phyloP scores from a whole-genome alignment of 1,139 yeast genomes.

The Wickerhamiella pararugosa region DNA sequence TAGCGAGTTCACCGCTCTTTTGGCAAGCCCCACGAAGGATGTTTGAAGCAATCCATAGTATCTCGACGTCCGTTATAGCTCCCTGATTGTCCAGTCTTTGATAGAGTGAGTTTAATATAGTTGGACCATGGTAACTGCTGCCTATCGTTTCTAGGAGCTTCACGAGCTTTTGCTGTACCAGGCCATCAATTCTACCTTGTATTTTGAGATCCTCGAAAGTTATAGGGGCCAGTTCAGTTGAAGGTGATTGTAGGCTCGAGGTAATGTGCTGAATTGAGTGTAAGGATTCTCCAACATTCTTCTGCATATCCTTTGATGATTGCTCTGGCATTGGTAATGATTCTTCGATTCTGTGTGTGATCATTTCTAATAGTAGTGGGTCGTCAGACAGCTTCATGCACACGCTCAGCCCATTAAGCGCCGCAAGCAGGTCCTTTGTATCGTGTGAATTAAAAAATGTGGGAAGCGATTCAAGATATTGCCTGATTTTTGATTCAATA shows the following conservation, averaged over 20 bases:
- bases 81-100: background rate
- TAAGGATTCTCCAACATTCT: background rate
- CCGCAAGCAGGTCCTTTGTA: background rate
- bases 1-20: constrained; percentile 3
- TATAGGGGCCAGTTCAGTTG: background rate
- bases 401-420: background rate
- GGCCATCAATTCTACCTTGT: background rate
- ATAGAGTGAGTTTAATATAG: background rate
- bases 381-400: background rate
- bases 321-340: background rate
- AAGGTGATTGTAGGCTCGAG: background rate
- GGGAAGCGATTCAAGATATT: constrained; percentile 23
- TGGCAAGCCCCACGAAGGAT: background rate
- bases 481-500: constrained; percentile 17
- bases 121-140: background rate
- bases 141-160: background rate
- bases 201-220: background rate
- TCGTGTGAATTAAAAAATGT: constrained; percentile 13
- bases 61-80: background rate
- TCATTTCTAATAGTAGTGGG: background rate
- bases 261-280: background rate
- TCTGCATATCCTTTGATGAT: background rate
- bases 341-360: background rate
- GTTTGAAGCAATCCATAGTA: constrained; percentile 18
- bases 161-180: background rate